phyloP scores from a whole-genome alignment of 2,329 filamentous ascomycete species.

The Sordariomycetes sp. region DNA sequence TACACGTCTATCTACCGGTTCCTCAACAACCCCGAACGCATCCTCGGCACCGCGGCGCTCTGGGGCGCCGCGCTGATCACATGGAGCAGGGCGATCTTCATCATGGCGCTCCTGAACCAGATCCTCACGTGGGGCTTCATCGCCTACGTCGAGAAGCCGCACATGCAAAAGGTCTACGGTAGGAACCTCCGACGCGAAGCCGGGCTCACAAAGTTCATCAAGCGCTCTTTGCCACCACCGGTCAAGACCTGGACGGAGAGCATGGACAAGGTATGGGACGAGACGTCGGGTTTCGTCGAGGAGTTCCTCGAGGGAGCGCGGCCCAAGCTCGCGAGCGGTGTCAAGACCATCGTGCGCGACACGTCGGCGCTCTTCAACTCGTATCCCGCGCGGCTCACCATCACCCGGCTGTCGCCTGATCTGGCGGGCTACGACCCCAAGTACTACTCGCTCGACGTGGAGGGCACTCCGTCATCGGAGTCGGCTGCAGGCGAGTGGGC shows the following conservation, averaged over 20 bases:
- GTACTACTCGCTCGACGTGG: slow-evolving; percentile 67
- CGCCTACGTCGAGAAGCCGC: slow-evolving; percentile 85
- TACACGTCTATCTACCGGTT: slow-evolving; percentile 98
- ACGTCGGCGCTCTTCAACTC: slow-evolving; percentile 81
- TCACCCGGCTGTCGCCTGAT: slow-evolving; percentile 70
- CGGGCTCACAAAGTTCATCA: slow-evolving; percentile 84
- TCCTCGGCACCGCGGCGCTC: slow-evolving; percentile 86
- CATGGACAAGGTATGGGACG: slow-evolving; percentile 77
- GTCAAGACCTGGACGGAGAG: slow-evolving; percentile 77
- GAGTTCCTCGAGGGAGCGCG: slow-evolving; percentile 79
- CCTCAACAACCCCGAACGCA: slow-evolving; percentile 91
- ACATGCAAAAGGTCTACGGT: slow-evolving; percentile 98
- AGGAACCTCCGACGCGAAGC: slow-evolving; percentile 74
- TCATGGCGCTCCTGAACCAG: slow-evolving; percentile 77
- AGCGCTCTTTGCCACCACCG: slow-evolving; percentile 72
- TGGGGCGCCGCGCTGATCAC: slow-evolving; percentile 95
- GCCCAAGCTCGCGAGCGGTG: slow-evolving; percentile 75
- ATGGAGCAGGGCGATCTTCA: slow-evolving; percentile 76
- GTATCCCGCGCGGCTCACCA: slow-evolving; percentile 75
- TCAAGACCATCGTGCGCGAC: slow-evolving; percentile 79
- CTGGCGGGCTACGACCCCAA: slow-evolving; percentile 69
- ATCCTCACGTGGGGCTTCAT: slow-evolving; percentile 79
- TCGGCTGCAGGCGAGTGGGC: slow-evolving; percentile 44
- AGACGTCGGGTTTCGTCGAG: slow-evolving; percentile 80
- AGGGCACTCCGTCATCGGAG: slow-evolving; percentile 48